phyloP scores from a whole-genome alignment of 805 yeast species.

The Nakazawaea sp. region DNA sequence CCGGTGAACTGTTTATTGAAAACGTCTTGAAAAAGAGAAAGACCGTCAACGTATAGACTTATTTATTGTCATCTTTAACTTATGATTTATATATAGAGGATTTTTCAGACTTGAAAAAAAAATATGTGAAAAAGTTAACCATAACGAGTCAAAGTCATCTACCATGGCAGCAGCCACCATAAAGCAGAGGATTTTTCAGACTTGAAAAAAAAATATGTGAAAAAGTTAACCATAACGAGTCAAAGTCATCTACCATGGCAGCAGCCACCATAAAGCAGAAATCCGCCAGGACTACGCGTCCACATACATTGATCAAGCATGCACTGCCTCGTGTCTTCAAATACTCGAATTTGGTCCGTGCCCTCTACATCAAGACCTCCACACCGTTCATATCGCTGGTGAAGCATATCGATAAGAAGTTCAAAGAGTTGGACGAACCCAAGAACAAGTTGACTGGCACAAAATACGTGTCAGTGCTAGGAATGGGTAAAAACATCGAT shows the following conservation, averaged over 20 bases:
- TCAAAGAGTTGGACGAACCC: slow-evolving; percentile 37
- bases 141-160: too few species aligned
- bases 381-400: slow-evolving; percentile 74
- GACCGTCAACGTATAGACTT: slow-evolving; percentile 3
- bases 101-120: too few species aligned
- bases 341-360: slow-evolving; percentile 36
- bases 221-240: too few species aligned
- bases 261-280: slow-evolving; percentile 7
- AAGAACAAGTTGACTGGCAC: slow-evolving; percentile 17
- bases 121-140: too few species aligned
- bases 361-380: slow-evolving; percentile 49
- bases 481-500: slow-evolving; percentile 71
- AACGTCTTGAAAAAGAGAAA: slow-evolving; percentile 74
- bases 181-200: too few species aligned
- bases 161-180: too few species aligned
- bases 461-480: slow-evolving; percentile 49
- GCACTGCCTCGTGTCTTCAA: slow-evolving; percentile 40
- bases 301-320: slow-evolving; percentile 40
- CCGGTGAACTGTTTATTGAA: slow-evolving; percentile 96
- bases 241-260: too few species aligned
- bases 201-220: too few species aligned
- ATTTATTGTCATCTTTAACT: too few species aligned
- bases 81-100: too few species aligned
- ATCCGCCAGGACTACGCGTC: not conserved
- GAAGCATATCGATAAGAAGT: slow-evolving; percentile 51